phyloP scores from a whole-genome alignment of 164 flowering plant genomes.

The Kalanchoe fedtschenkoi region DNA sequence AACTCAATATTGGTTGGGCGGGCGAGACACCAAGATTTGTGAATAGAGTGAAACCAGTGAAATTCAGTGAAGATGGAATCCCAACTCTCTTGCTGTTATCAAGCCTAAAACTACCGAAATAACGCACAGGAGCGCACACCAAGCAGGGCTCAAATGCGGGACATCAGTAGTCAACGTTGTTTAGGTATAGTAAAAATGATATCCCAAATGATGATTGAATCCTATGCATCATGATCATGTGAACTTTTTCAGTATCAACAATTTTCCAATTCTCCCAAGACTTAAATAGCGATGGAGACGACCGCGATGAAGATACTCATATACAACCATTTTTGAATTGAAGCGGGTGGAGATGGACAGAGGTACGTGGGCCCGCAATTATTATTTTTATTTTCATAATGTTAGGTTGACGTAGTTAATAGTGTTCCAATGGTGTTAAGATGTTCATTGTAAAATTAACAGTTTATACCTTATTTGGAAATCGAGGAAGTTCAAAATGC shows the following conservation, averaged over 20 bases:
- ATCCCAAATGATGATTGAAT: neutral
- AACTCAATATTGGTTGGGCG: neutral
- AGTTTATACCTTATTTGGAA: too few species aligned
- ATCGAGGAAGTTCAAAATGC: too few species aligned
- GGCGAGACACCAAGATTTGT: neutral
- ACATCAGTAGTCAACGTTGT: neutral
- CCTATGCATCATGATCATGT: neutral
- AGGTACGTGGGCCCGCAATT: too few species aligned
- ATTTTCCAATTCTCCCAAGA: neutral
- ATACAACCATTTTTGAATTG: too few species aligned
- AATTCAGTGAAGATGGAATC: conserved; percentile 3
- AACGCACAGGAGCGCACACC: neutral
- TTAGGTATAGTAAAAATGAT: neutral
- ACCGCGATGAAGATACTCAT: too few species aligned
- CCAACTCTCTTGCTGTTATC: neutral
- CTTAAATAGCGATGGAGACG: neutral
- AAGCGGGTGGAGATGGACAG: too few species aligned
- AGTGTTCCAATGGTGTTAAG: too few species aligned
- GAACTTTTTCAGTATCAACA: neutral
- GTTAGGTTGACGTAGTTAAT: too few species aligned
- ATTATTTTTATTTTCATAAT: too few species aligned
- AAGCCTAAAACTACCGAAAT: neutral
- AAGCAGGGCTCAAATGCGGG: neutral
- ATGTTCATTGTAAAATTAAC: too few species aligned
- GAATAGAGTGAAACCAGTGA: conserved; percentile 1